These are phyloP conservation scores for Candida sp. DNA, from an alignment of 1,139 yeast species.

Conservation along the genomic window DNA sequence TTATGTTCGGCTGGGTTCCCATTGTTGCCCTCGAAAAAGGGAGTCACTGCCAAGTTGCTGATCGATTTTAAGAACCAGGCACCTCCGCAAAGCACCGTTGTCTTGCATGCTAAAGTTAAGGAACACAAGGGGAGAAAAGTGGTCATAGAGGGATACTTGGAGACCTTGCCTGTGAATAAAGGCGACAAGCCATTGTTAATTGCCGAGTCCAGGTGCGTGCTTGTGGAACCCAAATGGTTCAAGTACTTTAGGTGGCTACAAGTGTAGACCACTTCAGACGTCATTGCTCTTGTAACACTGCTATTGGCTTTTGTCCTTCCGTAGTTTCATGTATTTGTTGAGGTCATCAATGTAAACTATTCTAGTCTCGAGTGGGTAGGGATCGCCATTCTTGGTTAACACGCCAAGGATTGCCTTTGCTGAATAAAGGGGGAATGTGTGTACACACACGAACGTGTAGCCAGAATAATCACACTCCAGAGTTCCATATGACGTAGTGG, in stretches of 20 bases:
- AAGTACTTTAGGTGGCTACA: conserved; percentile 68
- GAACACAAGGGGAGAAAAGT: conserved; percentile 83
- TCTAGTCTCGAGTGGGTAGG: no score
- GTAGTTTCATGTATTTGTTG: no score
- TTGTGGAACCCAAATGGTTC: conserved; percentile 86
- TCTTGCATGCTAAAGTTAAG: conserved; percentile 68
- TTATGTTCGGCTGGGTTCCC: conserved; percentile 90
- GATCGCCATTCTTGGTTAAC: no score
- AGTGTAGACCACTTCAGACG: conserved; percentile 9
- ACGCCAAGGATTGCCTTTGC: no score
- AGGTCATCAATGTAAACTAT: no score
- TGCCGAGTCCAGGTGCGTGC: conserved; percentile 64
- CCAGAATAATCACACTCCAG: no score
- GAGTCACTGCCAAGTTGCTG: conserved; percentile 86
- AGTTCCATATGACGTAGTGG: no score
- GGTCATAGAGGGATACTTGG: conserved; percentile 67
- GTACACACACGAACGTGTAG: no score
- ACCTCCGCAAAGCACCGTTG: conserved; percentile 67
- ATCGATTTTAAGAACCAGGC: conserved; percentile 71
- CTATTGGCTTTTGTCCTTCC: not conserved
- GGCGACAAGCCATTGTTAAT: conserved; percentile 33
- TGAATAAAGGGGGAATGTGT: no score
- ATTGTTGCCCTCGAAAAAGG: conserved; percentile 77
- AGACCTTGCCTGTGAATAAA: conserved; percentile 41
- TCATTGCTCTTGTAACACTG: not conserved